Percentiles rank a stretch among this genome's conserved stretches.
These are phyloP conservation scores for Ophiostoma triangulosporum DNA, from an alignment of 2,329 filamentous ascomycete species.

Conservation along the genomic window DNA sequence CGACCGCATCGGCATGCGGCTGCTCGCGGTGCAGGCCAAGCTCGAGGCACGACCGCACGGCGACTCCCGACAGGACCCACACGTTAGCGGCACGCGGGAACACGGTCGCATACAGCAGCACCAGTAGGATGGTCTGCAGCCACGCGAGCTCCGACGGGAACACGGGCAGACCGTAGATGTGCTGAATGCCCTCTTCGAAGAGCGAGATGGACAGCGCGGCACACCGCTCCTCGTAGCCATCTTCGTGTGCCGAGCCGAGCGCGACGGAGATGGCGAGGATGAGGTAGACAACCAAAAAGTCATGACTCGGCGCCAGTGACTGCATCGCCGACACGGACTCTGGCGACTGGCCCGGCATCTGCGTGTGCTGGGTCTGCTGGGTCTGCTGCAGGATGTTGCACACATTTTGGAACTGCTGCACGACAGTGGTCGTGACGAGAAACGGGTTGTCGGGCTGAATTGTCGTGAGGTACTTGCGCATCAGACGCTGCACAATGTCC, in stretches of 20 bases:
- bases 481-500: conserved; percentile 15
- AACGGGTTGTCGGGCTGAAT: conserved; percentile 20
- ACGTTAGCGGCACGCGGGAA: conserved; percentile 13
- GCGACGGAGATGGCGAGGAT: conserved; percentile 21
- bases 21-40: conserved; percentile 10
- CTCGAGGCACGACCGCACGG: conserved; percentile 13
- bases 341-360: conserved; percentile 1
- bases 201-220: conserved; percentile 20
- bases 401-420: conserved; percentile 18
- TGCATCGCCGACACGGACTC: conserved; percentile 3
- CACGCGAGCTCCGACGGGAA: conserved; percentile 15
- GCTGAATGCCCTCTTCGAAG: conserved; percentile 22
- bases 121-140: conserved; percentile 11
- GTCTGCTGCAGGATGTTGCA: neutral
- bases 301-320: conserved; percentile 17
- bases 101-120: conserved; percentile 13
- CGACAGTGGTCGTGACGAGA: conserved; percentile 17
- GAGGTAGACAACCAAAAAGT: conserved; percentile 21
- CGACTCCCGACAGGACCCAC: conserved; percentile 13
- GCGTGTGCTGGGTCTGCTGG: conserved; percentile 8
- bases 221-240: conserved; percentile 20
- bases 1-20: neutral
- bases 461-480: conserved; percentile 20
- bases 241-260: conserved; percentile 18
- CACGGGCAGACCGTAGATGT: conserved; percentile 18